Percentiles rank a stretch among this genome's conserved stretches.
These are phyloP conservation scores for Claviceps fusiformis DNA, from an alignment of 2,329 filamentous ascomycete species.

Conservation along the genomic window DNA sequence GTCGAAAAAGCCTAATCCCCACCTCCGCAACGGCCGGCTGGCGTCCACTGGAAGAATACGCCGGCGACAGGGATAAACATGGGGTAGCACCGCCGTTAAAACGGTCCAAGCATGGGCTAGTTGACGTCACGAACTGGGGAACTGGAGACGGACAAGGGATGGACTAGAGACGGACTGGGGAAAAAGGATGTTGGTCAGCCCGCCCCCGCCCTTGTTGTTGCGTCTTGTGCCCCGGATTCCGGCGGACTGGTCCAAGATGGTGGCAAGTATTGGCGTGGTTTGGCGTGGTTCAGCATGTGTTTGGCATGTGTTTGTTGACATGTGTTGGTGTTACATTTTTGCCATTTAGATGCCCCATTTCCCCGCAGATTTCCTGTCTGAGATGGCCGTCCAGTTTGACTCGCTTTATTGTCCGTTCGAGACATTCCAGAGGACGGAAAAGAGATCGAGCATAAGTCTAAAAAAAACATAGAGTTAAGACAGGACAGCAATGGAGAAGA, in stretches of 20 bases:
- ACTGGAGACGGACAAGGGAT: not conserved
- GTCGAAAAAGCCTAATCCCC: not conserved
- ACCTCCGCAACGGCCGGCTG: not conserved
- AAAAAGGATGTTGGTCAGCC: not conserved
- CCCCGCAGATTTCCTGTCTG: not conserved
- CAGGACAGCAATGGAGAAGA: slow-evolving; percentile 7
- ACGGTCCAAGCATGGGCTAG: not conserved
- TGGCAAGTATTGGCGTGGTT: too few species aligned
- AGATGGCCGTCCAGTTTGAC: not conserved
- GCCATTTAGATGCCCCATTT: not conserved
- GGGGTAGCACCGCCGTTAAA: not conserved
- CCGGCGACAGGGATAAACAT: not conserved
- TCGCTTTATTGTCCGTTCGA: not conserved
- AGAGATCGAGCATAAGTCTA: too few species aligned
- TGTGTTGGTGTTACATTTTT: not conserved
- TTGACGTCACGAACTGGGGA: not conserved
- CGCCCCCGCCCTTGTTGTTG: not conserved
- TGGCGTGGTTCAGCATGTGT: too few species aligned
- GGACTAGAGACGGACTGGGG: too few species aligned
- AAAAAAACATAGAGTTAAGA: not conserved
- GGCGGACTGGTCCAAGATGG: not conserved
- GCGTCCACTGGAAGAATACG: not conserved
- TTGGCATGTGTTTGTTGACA: not conserved
- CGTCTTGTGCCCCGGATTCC: not conserved
- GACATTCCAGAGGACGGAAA: not conserved